phyloP scores from a whole-genome alignment of 139 green algal genomes.

The Micromonas pusilla region DNA sequence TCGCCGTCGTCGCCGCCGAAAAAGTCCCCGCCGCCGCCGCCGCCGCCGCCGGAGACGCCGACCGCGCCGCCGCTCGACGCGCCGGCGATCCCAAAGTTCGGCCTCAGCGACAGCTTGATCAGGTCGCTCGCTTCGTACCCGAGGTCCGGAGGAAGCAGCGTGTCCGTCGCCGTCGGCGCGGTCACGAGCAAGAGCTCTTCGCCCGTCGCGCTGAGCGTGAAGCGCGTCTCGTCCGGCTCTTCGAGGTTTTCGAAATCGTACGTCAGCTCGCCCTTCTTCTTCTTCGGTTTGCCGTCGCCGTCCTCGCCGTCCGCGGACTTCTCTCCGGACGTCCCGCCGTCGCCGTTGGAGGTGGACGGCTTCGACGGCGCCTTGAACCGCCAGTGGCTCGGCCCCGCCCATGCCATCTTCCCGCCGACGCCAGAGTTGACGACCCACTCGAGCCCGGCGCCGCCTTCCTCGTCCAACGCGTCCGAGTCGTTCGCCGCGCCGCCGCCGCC shows the following conservation, averaged over 20 bases:
- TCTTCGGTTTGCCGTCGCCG: background rate
- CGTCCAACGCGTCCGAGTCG: constrained; percentile 8
- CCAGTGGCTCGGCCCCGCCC: constrained; percentile 60
- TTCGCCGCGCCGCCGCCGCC: constrained; percentile 1
- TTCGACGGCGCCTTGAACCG: constrained; percentile 39
- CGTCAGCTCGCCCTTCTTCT: constrained; percentile 22
- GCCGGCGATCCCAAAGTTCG: background rate
- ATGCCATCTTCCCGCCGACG: constrained; percentile 30
- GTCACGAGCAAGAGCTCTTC: constrained; percentile 13
- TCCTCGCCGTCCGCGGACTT: constrained; percentile 1
- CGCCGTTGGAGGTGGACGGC: background rate
- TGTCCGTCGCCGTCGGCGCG: constrained; percentile 23
- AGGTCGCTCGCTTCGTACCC: constrained; percentile 50
- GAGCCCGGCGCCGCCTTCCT: constrained; percentile 10
- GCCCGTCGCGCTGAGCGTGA: constrained; percentile 30
- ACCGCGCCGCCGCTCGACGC: too few relatives aligned
- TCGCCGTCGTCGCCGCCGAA: background rate
- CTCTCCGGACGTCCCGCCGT: constrained; percentile 10
- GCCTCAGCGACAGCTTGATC: constrained; percentile 38
- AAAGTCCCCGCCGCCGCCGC: constrained; percentile 19
- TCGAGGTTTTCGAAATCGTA: constrained; percentile 17
- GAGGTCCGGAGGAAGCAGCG: constrained; percentile 59
- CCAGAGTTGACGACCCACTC: constrained; percentile 2
- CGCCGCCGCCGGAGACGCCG: background rate
- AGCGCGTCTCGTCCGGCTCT: constrained; percentile 5